phyloP scores from a whole-genome alignment of 352 stramenopile genomes.

The Globisporangium iwayamae region DNA sequence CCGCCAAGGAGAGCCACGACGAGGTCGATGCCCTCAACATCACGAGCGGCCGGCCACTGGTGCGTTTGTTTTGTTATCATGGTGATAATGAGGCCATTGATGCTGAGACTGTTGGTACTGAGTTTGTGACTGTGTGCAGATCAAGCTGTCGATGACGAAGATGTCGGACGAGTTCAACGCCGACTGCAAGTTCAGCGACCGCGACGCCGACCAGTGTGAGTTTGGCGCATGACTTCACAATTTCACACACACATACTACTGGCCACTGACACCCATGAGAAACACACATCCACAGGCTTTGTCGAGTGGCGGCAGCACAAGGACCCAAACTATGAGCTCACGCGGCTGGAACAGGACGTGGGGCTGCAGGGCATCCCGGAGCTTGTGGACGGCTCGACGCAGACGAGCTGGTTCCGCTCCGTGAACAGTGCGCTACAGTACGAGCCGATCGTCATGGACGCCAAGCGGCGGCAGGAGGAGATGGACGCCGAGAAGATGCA shows the following conservation, averaged over 20 bases:
- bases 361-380: conserved; percentile 68
- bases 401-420: conserved; percentile 82
- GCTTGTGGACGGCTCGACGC: conserved; percentile 64
- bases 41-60: conserved; percentile 40
- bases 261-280: not conserved
- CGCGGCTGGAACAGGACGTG: conserved; percentile 70
- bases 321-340: conserved; percentile 80
- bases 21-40: conserved; percentile 64
- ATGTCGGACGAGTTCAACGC: conserved; percentile 81
- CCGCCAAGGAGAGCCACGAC: conserved; percentile 51
- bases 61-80: conserved; percentile 7
- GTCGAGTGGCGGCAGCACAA: conserved; percentile 86
- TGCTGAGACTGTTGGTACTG: not conserved
- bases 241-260: not conserved
- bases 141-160: conserved; percentile 74
- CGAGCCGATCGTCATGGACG: conserved; percentile 58
- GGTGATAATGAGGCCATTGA: not conserved
- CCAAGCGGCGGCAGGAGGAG: conserved; percentile 31
- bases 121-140: conserved; percentile 28
- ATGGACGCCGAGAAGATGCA: conserved; percentile 75
- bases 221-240: not conserved
- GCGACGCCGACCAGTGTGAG: conserved; percentile 72
- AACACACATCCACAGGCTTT: conserved; percentile 38
- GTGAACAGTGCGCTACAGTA: conserved; percentile 84
- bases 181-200: conserved; percentile 84